phyloP scores from a whole-genome alignment of 129 eudicot genomes.

The Sambucus nigra region DNA sequence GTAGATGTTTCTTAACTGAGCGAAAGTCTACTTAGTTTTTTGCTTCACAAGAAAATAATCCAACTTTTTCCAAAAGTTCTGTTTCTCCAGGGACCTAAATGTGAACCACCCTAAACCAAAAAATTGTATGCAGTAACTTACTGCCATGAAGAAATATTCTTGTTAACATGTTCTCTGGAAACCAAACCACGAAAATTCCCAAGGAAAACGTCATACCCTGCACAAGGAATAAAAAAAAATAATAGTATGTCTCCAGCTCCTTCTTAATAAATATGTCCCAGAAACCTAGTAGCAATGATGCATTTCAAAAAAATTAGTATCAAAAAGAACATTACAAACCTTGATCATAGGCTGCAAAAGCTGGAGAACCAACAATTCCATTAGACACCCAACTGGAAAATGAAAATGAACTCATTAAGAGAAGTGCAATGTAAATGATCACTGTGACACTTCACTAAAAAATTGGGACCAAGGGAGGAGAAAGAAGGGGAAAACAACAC shows the following conservation, averaged over 20 bases:
- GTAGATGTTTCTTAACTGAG: too few relatives aligned
- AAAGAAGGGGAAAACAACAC: too few relatives aligned
- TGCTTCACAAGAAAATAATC: too few relatives aligned
- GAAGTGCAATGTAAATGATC: neutral
- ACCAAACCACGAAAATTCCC: conserved; percentile 91
- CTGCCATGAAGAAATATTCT: conserved; percentile 69
- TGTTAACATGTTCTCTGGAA: conserved; percentile 84
- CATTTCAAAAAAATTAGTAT: neutral
- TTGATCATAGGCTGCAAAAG: conserved; percentile 93
- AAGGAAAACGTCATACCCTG: conserved; percentile 90
- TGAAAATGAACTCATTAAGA: neutral
- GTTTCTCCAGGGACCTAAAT: too few relatives aligned
- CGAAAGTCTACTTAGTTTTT: too few relatives aligned
- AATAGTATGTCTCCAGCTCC: neutral
- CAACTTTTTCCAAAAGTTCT: neutral
- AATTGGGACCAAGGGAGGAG: too few relatives aligned
- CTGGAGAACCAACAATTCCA: conserved; percentile 94
- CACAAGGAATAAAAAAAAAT: conserved; percentile 7
- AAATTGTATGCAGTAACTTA: conserved; percentile 27
- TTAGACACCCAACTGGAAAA: conserved; percentile 87
- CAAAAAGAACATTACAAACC: conserved; percentile 34
- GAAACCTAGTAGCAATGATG: neutral
- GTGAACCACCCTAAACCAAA: neutral
- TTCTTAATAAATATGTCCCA: neutral
- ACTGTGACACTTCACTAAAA: too few relatives aligned